Evolutionary conservation across 1,284 basidiomycete species (phyloP), one percentile per base, ranked within the genome.

Genomic region (Psilocybe mexicana): DNA sequence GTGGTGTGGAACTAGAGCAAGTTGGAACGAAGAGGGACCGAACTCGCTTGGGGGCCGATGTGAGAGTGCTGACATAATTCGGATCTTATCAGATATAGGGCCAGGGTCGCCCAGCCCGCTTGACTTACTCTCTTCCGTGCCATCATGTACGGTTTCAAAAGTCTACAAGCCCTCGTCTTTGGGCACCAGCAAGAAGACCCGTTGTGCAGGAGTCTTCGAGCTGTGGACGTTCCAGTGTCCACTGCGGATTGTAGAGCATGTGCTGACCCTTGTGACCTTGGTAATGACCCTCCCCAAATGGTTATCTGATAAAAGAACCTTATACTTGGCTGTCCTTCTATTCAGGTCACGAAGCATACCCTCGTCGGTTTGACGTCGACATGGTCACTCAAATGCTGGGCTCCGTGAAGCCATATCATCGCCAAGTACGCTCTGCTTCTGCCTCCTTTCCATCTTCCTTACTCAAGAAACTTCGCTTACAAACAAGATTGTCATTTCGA

Each of bases 361-460:
- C 91, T 24, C 72, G 72, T 18, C 82, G 81, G 52, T 87, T 94
- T 69, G 82, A 87, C 60, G 78, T 91, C 43, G 93, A 96, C 74
- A 86, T 83, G 78, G 86, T 88, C 52, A 84, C 83, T 12, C 83
- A 90, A 54, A 84, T 97, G 81, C 74, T 94, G 12, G 94, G 94
- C 6, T 85, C 87, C 26, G 83, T 94, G 28, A 90, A 91, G 70
- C 87, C 92, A 1, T 94, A 92, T 67, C 82, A 84, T 54, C 86
- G 91, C 43, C 89, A 92, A 79, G 90, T 89, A 61, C 61, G 80
- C 70, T 18, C 50, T 45, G 24, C 38, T 30, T 54, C 55, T 49
- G 38, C 11, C 51, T 28, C 43, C 46, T 54, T 59, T 51, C 54
- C n/a, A 28, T 54, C 28, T 48, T 44, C 25, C 43, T 61, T n/a